phyloP scores from a whole-genome alignment of 176 grass and related monocot species.

The Oryza punctata region DNA sequence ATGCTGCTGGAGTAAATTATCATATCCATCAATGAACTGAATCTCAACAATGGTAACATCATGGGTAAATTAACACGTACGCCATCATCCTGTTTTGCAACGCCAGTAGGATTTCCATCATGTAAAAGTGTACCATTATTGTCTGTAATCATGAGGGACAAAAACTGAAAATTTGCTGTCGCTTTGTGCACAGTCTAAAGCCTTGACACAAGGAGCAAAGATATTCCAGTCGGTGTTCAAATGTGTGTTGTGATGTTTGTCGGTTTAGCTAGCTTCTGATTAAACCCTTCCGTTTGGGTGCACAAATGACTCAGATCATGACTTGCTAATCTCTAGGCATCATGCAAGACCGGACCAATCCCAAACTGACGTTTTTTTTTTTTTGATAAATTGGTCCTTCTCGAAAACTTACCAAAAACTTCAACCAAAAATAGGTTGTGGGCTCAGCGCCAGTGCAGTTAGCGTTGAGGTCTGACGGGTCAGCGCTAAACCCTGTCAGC shows the following conservation, averaged over 20 bases:
- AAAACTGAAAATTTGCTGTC: conserved; percentile 37
- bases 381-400: too few relatives aligned
- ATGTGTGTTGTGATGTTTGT: neutral
- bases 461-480: too few relatives aligned
- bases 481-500: too few relatives aligned
- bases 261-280: neutral
- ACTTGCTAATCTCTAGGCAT: neutral
- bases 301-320: neutral
- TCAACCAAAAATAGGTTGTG: too few relatives aligned
- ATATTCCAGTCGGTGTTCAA: conserved; percentile 31
- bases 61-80: conserved; percentile 42
- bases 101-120: conserved; percentile 44
- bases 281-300: neutral
- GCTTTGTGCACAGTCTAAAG: conserved; percentile 40
- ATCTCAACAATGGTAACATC: conserved; percentile 26
- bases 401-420: too few relatives aligned
- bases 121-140: conserved; percentile 59
- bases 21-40: conserved; percentile 30
- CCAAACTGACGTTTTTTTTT: too few relatives aligned
- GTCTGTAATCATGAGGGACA: conserved; percentile 55
- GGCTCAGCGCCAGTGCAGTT: too few relatives aligned
- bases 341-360: too few relatives aligned
- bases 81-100: conserved; percentile 38
- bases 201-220: conserved; percentile 25
- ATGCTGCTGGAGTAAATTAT: conserved; percentile 34